Percentiles rank a stretch among this genome's conserved stretches.
Conservation (phyloP, 75 land plant genomes). For the Pinus albicaulis region DNA sequence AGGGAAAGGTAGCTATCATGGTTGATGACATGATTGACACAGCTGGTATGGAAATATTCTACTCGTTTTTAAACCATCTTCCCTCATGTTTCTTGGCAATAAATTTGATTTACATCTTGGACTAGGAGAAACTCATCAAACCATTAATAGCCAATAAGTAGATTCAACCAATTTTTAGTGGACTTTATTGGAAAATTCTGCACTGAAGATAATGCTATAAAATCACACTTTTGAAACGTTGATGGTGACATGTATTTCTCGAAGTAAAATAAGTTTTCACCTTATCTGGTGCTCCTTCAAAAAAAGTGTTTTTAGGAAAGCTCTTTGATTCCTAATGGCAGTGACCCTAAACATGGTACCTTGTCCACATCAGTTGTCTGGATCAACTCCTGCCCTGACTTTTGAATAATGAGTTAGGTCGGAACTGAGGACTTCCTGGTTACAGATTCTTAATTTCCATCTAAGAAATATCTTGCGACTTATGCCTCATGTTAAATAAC, state of each 20-base stretch:
- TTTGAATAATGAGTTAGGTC: not conserved
- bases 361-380: not conserved
- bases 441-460: not conserved
- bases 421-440: not conserved
- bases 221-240: not conserved
- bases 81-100: not conserved
- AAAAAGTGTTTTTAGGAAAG: not conserved
- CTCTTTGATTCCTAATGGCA: not conserved
- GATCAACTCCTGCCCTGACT: not conserved
- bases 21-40: slow-evolving; percentile 95
- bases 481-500: not conserved
- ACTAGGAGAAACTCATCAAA: not conserved
- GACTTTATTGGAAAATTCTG: not conserved
- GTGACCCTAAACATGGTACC: not conserved
- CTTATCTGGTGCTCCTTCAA: not conserved
- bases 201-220: not conserved
- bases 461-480: not conserved
- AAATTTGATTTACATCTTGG: not conserved
- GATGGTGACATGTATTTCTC: not conserved
- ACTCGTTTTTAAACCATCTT: not conserved
- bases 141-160: not conserved
- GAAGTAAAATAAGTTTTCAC: not conserved
- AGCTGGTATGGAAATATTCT: slow-evolving; percentile 28
- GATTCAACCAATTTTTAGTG: not conserved
- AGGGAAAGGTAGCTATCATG: slow-evolving; percentile 86